These are phyloP conservation scores for Heterococcus sp. DNA, from an alignment of 108 stramenopile genomes.

Conservation along the genomic window DNA sequence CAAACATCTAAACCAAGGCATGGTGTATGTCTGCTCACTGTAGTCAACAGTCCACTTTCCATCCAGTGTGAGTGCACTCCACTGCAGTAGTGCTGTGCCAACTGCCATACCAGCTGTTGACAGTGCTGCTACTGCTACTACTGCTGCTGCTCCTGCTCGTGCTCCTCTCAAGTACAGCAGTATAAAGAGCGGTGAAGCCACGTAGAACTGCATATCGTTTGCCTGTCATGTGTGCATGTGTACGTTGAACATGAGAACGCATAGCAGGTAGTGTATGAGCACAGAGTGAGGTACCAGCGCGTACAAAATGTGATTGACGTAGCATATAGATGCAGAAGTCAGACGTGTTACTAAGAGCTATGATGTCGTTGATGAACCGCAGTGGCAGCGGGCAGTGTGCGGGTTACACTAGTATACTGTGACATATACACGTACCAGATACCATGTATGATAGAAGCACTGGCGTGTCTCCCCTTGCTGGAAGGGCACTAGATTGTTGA, in stretches of 20 bases:
- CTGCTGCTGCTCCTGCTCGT: not conserved
- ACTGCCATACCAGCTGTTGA: slow-evolving; percentile 7
- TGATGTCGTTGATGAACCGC: too few species aligned
- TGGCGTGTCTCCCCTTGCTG: slow-evolving; percentile 2
- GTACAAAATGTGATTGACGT: too few species aligned
- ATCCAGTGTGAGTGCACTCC: slow-evolving; percentile 23
- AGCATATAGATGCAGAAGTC: too few species aligned
- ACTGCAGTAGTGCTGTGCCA: slow-evolving; percentile 13
- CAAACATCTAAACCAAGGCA: slow-evolving; percentile 45
- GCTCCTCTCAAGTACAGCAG: slow-evolving; percentile 15
- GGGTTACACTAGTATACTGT: too few species aligned
- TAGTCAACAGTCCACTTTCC: slow-evolving; percentile 23
- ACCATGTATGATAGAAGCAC: slow-evolving; percentile 48
- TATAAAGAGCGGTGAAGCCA: slow-evolving; percentile 32
- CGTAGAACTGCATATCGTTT: slow-evolving; percentile 49
- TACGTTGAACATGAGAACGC: too few species aligned
- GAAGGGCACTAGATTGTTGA: slow-evolving; percentile 54
- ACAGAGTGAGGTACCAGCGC: too few species aligned
- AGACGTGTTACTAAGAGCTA: too few species aligned
- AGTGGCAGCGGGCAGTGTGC: too few species aligned
- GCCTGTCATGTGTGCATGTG: slow-evolving; percentile 12
- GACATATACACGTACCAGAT: slow-evolving; percentile 11
- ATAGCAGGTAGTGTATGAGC: too few species aligned
- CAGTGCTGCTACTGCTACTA: not conserved
- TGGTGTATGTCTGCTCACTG: slow-evolving; percentile 39